Conservation (phyloP, 2,329 filamentous ascomycete genomes). For the Bipolaris sorokiniana region DNA sequence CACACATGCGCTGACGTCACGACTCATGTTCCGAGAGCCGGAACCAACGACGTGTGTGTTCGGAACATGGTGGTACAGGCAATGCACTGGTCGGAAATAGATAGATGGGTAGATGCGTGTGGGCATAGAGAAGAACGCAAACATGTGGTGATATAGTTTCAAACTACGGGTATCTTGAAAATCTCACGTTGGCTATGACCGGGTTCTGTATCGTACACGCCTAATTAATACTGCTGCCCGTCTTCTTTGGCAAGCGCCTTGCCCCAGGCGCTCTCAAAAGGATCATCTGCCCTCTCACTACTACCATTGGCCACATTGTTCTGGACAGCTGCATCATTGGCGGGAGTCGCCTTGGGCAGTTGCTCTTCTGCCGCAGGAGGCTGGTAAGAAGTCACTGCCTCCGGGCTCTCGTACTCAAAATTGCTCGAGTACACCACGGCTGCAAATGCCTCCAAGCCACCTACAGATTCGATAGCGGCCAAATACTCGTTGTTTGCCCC, state of each 20-base stretch:
- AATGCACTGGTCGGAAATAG: not conserved
- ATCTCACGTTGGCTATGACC: conserved; percentile 7
- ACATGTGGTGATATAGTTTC: conserved; percentile 5
- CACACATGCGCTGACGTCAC: conserved; percentile 28
- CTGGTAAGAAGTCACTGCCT: conserved; percentile 25
- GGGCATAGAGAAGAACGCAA: not conserved
- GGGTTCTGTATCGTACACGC: conserved; percentile 7
- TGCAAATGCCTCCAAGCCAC: conserved; percentile 80
- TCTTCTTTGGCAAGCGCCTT: conserved; percentile 62
- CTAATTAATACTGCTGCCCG: conserved; percentile 28
- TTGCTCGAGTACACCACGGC: conserved; percentile 89
- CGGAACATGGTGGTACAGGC: not conserved
- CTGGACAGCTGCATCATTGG: conserved; percentile 61
- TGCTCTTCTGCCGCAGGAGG: conserved; percentile 57
- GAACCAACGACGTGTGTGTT: conserved; percentile 4
- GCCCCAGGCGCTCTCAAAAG: conserved; percentile 73
- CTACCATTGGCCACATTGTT: conserved; percentile 54
- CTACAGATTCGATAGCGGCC: conserved; percentile 74
- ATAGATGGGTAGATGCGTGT: not conserved
- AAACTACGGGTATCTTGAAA: conserved; percentile 30
- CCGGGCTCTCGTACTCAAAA: conserved; percentile 62
- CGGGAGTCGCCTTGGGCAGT: conserved; percentile 24
- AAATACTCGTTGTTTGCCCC: conserved; percentile 57
- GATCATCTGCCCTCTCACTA: conserved; percentile 51
- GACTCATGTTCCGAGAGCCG: conserved; percentile 19